phyloP scores from a whole-genome alignment of 768 basidiomycete genomes.

The Calocybe gangraenosa region DNA sequence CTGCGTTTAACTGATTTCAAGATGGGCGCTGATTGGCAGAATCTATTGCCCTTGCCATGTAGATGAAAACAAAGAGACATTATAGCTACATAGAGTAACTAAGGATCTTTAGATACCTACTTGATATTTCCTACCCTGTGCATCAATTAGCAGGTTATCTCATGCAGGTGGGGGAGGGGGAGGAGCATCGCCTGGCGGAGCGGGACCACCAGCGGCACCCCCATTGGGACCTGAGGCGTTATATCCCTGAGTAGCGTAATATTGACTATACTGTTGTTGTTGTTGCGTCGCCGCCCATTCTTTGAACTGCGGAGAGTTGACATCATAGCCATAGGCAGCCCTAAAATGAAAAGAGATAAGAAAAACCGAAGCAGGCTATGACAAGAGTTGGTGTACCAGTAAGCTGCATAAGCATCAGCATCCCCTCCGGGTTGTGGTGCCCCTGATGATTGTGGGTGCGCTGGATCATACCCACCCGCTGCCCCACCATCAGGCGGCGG shows the following conservation, averaged over 20 bases:
- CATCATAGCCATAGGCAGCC: conserved; percentile 85
- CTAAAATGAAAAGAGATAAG: conserved; percentile 29
- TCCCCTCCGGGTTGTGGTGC: conserved; percentile 38
- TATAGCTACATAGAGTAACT: too few species aligned
- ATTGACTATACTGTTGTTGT: conserved; percentile 62
- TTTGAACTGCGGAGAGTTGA: conserved; percentile 78
- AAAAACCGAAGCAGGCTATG: conserved; percentile 1
- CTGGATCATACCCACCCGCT: conserved; percentile 41
- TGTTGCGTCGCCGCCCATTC: conserved; percentile 77
- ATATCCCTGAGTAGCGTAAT: conserved; percentile 61
- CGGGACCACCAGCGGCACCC: conserved; percentile 8
- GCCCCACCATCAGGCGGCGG: conserved; percentile 37
- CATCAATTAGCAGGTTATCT: neutral
- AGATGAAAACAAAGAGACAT: too few species aligned
- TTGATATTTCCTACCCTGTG: too few species aligned
- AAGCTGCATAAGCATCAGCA: conserved; percentile 54
- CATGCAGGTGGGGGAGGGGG: conserved; percentile 32
- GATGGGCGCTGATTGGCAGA: too few species aligned
- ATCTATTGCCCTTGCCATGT: too few species aligned
- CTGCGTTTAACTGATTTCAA: too few species aligned
- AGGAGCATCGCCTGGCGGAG: conserved; percentile 19
- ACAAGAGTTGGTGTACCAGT: conserved; percentile 42
- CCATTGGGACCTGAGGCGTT: conserved; percentile 16
- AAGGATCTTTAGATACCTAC: too few species aligned
- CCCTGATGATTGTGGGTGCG: conserved; percentile 28